Percentiles rank a stretch among this genome's conserved stretches.
These are phyloP conservation scores for Amanita phalloides DNA, from an alignment of 768 basidiomycete species.

Conservation along the genomic window DNA sequence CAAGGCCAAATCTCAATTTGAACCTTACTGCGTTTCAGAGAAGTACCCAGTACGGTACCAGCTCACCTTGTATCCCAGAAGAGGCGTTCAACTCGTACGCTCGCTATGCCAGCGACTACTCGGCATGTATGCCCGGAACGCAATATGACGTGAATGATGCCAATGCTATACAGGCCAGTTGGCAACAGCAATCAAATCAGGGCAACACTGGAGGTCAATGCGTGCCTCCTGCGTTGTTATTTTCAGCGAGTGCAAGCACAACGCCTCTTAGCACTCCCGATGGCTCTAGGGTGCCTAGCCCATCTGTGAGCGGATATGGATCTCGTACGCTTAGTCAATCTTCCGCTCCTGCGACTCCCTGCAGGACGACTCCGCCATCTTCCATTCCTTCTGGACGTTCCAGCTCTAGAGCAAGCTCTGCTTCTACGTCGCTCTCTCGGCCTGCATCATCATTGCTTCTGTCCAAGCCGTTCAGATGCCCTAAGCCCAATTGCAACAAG, in stretches of 20 bases:
- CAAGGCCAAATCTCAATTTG: constrained; percentile 10
- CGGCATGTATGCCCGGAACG: constrained; percentile 50
- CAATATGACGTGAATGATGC: constrained; percentile 29
- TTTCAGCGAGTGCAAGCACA: constrained; percentile 25
- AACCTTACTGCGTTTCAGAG: constrained; percentile 16
- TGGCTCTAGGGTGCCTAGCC: constrained; percentile 29
- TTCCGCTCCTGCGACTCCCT: constrained; percentile 6
- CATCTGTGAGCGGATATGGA: constrained; percentile 8
- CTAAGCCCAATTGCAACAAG: constrained; percentile 93
- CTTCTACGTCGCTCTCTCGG: constrained; percentile 17
- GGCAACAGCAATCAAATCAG: constrained; percentile 17
- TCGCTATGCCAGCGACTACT: constrained; percentile 52
- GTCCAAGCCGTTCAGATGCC: constrained; percentile 86
- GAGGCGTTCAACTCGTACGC: constrained; percentile 65
- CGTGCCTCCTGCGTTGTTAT: constrained; percentile 58
- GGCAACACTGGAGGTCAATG: constrained; percentile 25
- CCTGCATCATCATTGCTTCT: constrained; percentile 50
- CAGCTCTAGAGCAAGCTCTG: constrained; percentile 3
- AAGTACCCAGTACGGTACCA: not conserved
- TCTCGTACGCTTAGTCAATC: constrained; percentile 4
- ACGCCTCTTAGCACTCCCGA: constrained; percentile 39
- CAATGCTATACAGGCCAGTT: constrained; percentile 13
- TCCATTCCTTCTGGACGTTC: constrained; percentile 7
- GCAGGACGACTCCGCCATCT: constrained; percentile 1
- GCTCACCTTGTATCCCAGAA: constrained; percentile 24